Percentiles rank a stretch among this genome's conserved stretches.
phyloP scores from a whole-genome alignment of 2,329 filamentous ascomycete species.

The Aspergillus sp. region DNA sequence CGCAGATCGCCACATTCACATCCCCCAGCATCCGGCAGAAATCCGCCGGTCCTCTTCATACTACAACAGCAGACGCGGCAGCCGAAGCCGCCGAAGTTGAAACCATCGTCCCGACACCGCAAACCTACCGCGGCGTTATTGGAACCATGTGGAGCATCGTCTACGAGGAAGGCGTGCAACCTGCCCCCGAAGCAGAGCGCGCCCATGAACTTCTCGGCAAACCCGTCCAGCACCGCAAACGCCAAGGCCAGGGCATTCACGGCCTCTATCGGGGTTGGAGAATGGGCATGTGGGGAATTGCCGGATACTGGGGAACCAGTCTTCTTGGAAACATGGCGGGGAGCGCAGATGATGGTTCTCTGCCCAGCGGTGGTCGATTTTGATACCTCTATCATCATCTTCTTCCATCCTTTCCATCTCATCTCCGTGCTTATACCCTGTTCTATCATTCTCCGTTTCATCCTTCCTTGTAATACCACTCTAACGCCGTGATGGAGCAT shows the following conservation, averaged over 20 bases:
- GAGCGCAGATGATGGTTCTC: slow-evolving; percentile 41
- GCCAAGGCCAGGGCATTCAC: slow-evolving; percentile 59
- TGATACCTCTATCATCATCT: slow-evolving; percentile 20
- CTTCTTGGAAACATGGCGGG: slow-evolving; percentile 47
- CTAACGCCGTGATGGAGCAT: slow-evolving; percentile 20
- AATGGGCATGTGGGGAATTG: slow-evolving; percentile 59
- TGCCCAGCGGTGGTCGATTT: slow-evolving; percentile 39
- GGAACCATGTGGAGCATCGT: slow-evolving; percentile 89
- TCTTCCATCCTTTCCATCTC: neutral
- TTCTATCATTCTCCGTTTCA: slow-evolving; percentile 5
- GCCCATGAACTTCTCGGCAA: slow-evolving; percentile 39
- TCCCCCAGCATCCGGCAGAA: slow-evolving; percentile 55
- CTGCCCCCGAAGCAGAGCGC: slow-evolving; percentile 51
- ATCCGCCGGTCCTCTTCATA: slow-evolving; percentile 26
- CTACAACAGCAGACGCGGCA: slow-evolving; percentile 19
- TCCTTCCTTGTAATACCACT: slow-evolving; percentile 14
- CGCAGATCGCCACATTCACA: slow-evolving; percentile 75
- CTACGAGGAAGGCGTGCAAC: slow-evolving; percentile 72
- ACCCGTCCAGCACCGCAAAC: slow-evolving; percentile 46
- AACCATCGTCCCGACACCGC: slow-evolving; percentile 75
- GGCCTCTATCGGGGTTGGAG: slow-evolving; percentile 63
- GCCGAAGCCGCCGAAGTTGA: slow-evolving; percentile 53
- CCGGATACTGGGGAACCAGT: slow-evolving; percentile 59
- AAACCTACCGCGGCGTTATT: slow-evolving; percentile 82
- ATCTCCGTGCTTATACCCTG: neutral